These are phyloP conservation scores for Mycena kentingensis DNA, from an alignment of 768 basidiomycete species.

Conservation along the genomic window DNA sequence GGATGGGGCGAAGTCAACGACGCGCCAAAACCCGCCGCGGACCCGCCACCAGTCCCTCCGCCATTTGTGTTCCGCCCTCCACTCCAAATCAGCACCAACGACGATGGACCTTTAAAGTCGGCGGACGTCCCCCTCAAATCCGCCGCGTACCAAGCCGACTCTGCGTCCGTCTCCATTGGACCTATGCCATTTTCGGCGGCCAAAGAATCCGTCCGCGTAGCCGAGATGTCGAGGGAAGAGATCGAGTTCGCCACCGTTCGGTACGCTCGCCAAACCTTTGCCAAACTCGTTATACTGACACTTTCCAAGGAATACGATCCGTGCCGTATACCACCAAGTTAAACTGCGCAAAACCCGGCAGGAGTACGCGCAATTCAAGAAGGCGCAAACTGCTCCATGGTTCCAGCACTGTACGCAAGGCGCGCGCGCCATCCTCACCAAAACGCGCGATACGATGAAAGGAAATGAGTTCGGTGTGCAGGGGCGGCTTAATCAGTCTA, in stretches of 20 bases:
- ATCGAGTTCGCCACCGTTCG: not conserved
- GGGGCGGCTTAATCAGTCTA: not conserved
- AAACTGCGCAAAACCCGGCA: too few relatives aligned
- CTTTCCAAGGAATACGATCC: constrained; percentile 7
- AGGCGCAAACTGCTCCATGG: too few relatives aligned
- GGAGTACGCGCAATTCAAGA: too few relatives aligned
- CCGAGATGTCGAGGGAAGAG: too few relatives aligned
- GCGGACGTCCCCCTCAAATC: not conserved
- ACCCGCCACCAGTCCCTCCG: not conserved
- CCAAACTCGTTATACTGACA: too few relatives aligned
- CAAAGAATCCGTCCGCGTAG: constrained; percentile 10
- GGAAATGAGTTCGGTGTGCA: not conserved
- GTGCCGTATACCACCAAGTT: too few relatives aligned
- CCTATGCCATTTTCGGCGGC: constrained; percentile 2
- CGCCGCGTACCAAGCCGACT: constrained; percentile 12
- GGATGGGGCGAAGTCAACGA: not conserved
- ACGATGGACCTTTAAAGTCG: not conserved
- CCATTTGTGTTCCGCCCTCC: not conserved
- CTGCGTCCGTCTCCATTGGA: constrained; percentile 6
- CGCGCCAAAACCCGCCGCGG: not conserved
- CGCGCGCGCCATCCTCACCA: constrained; percentile 6
- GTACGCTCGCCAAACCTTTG: too few relatives aligned
- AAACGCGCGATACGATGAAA: constrained; percentile 1
- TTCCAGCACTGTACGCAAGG: constrained; percentile 9
- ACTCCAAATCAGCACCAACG: constrained; percentile 2